Percentiles rank a stretch among this genome's conserved stretches.
phyloP scores from a whole-genome alignment of 2,329 filamentous ascomycete species.

The Exserohilum turcica region DNA sequence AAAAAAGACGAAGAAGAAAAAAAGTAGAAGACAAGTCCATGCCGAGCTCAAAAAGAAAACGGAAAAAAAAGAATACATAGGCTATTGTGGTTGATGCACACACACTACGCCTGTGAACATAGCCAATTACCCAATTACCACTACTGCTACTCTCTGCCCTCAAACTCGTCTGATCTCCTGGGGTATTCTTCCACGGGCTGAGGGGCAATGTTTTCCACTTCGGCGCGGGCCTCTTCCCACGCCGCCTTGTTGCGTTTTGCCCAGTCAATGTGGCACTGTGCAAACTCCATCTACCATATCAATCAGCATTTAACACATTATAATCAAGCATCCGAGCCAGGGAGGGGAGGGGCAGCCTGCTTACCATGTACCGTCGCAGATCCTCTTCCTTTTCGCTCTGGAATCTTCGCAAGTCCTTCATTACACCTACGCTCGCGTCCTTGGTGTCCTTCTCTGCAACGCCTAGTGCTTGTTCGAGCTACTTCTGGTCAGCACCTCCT shows the following conservation, averaged over 20 bases:
- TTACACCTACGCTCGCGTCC: constrained; percentile 84
- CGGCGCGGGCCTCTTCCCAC: constrained; percentile 87
- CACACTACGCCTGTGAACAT: too few relatives aligned
- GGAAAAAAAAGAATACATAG: not conserved
- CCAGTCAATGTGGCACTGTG: constrained; percentile 92
- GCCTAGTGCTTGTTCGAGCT: constrained; percentile 86
- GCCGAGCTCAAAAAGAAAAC: too few relatives aligned
- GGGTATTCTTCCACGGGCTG: constrained; percentile 28
- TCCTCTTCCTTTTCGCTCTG: constrained; percentile 96
- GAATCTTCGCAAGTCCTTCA: constrained; percentile 90
- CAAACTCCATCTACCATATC: constrained; percentile 77
- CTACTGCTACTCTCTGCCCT: constrained; percentile 4
- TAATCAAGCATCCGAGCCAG: not conserved
- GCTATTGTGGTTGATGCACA: not conserved
- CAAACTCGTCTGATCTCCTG: constrained; percentile 19
- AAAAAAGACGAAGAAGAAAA: too few relatives aligned
- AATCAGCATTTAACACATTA: too few relatives aligned
- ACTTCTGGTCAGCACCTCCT: constrained; percentile 23
- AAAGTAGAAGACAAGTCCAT: not conserved
- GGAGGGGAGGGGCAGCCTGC: constrained; percentile 35
- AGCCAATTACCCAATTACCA: not conserved
- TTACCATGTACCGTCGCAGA: constrained; percentile 91
- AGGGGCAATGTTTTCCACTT: constrained; percentile 82
- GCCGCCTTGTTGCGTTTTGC: constrained; percentile 87
- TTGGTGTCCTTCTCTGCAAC: constrained; percentile 90